Evolutionary conservation across 345 rosid species (phyloP), one percentile per base, ranked within the genome.

Genomic region (Ceriops zippeliana): DNA sequence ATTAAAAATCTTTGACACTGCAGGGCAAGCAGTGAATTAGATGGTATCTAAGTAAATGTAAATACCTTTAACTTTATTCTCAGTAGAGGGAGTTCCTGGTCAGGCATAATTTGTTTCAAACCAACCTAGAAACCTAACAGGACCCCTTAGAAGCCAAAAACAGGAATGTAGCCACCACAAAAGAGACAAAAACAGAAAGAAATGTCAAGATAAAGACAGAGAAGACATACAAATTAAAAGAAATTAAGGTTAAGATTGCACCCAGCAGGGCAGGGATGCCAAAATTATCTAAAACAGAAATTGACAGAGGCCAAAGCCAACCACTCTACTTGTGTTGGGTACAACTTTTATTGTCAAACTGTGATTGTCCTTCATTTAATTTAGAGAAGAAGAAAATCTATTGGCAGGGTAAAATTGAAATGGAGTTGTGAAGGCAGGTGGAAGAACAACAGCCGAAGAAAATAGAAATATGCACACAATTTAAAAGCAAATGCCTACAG

Each of bases 121-220:
- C 97, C 97, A 65, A 96, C 99, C 70, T 92, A 83, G 81, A 96
- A 84, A 65, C 93, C 97, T 49, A 85, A 81, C 67, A 92, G 82
- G 84, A 96, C 85, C 74, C 95, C 99, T 77, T 84, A 89, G 78
- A 92, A 96, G 61, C 99, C 99, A 61, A 97, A 89, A 79, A 90
- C 76, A 58, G 95, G 99, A 95, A 89, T 87, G 72, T 96, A 96
- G 67, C 98, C 90, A 79, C 60, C 77, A 76, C 70, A 47, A 76
- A 66, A 20, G 5, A 2, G 38, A 62, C 58, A 54, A 74, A 52
- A 65, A 58, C 35, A 34, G 35, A 79, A 73, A 69, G 58, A 19
- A 21, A 54, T 21, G 27, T 2, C 58, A 13, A 19, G 9, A 21
- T 11, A 54, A 54, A 13, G 58, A 54, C 2, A 54, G 58, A 2